Percentiles rank a stretch among this genome's conserved stretches.
Evolutionary conservation across 2,329 filamentous ascomycete species (phyloP).

Genomic region (Penicillium frequentans): DNA sequence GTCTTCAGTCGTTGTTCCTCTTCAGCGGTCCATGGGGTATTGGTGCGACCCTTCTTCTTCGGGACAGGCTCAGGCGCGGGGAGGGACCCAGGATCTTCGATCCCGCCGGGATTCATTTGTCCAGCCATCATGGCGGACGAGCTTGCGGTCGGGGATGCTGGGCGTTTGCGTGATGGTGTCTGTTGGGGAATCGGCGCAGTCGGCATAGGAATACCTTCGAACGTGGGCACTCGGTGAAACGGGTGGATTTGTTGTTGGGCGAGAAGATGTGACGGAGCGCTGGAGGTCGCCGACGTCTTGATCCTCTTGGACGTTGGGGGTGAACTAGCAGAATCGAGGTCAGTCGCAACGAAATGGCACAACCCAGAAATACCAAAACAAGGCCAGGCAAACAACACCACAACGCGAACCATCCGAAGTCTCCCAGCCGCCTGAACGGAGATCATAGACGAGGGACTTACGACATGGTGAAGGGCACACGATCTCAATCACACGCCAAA

Average conservation of each 20-base stretch:
- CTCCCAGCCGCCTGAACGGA: constrained; percentile 24
- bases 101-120: constrained; percentile 28
- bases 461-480: constrained; percentile 40
- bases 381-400: neutral
- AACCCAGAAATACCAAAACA: neutral
- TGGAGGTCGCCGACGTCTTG: constrained; percentile 40
- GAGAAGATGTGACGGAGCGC: constrained; percentile 37
- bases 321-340: constrained; percentile 28
- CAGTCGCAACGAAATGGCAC: constrained; percentile 4
- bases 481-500: constrained; percentile 37
- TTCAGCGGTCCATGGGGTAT: constrained; percentile 94
- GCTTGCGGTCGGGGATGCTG: constrained; percentile 40
- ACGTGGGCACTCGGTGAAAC: constrained; percentile 35
- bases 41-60: constrained; percentile 91
- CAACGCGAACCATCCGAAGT: constrained; percentile 11
- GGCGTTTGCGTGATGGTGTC: constrained; percentile 43
- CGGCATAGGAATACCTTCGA: constrained; percentile 44
- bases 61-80: constrained; percentile 31
- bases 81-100: constrained; percentile 28
- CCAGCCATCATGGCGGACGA: constrained; percentile 39
- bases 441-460: constrained; percentile 37
- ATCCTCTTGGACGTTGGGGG: constrained; percentile 44
- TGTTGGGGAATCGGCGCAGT: constrained; percentile 32
- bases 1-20: constrained; percentile 91
- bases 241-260: constrained; percentile 40